phyloP scores from a whole-genome alignment of 1,284 basidiomycete species.

The Amylostereum chailletii region DNA sequence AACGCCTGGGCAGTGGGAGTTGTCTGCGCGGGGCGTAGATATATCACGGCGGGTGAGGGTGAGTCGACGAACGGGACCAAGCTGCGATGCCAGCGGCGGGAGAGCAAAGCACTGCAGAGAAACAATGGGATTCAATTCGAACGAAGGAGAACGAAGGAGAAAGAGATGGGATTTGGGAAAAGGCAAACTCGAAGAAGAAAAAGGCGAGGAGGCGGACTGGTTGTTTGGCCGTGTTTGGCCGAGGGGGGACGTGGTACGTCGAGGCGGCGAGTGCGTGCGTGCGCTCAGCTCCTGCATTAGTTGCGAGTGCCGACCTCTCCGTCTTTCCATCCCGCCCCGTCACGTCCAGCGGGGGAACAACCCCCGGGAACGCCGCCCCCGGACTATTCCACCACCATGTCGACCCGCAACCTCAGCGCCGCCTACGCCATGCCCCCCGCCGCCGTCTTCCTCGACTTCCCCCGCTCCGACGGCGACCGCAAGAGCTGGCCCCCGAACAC shows the following conservation, averaged over 20 bases:
- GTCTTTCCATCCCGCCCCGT: neutral
- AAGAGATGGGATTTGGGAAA: neutral
- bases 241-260: neutral
- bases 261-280: no score
- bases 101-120: neutral
- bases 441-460: constrained; percentile 48
- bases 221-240: neutral
- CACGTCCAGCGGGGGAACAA: neutral
- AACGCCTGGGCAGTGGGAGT: constrained; percentile 44
- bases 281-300: no score
- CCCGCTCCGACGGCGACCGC: constrained; percentile 48
- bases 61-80: neutral
- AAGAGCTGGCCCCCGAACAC: constrained; percentile 49
- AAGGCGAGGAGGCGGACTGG: neutral
- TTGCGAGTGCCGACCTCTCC: no score
- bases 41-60: constrained; percentile 36
- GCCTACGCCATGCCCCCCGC: constrained; percentile 36
- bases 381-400: constrained; percentile 20
- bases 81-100: neutral
- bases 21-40: constrained; percentile 49
- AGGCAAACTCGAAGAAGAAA: neutral
- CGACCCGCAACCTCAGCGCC: constrained; percentile 18
- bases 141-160: neutral
- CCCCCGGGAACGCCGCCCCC: no score
- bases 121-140: neutral